Conservation (phyloP, 179 eudicot genomes). For the Silene vulgaris region DNA sequence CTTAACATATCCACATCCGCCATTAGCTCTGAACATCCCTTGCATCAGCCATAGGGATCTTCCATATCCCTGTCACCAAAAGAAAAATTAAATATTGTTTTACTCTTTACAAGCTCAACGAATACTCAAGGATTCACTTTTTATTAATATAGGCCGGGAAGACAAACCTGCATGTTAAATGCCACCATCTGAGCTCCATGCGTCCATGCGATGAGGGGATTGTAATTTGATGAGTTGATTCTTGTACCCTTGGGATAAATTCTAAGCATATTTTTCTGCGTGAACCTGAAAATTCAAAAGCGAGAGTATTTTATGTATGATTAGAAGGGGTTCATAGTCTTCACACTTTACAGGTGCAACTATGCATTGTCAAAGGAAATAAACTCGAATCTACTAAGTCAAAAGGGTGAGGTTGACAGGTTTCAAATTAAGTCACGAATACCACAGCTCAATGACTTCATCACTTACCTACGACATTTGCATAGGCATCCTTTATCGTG, state of each 20-base stretch:
- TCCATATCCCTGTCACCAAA: slow-evolving; percentile 61
- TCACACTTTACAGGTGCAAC: neutral
- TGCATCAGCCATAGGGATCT: slow-evolving; percentile 89
- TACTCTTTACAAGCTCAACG: neutral
- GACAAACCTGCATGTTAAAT: slow-evolving; percentile 89
- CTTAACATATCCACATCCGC: slow-evolving; percentile 85
- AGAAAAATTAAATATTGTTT: neutral
- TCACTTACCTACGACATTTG: neutral
- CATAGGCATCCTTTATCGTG: neutral
- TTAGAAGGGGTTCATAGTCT: neutral
- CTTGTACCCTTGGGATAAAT: slow-evolving; percentile 90
- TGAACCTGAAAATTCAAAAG: slow-evolving; percentile 43
- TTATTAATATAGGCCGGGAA: neutral
- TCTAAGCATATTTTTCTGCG: slow-evolving; percentile 70
- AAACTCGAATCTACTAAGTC: neutral
- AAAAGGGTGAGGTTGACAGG: neutral
- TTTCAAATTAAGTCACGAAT: neutral
- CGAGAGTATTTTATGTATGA: neutral
- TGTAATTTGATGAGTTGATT: slow-evolving; percentile 76
- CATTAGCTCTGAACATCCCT: slow-evolving; percentile 89
- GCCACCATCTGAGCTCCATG: slow-evolving; percentile 99
- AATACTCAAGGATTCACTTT: neutral
- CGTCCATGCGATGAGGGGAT: slow-evolving; percentile 77
- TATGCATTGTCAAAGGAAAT: neutral
- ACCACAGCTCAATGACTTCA: neutral